These are phyloP conservation scores for Gracilaria domingensis DNA, from an alignment of 23 red algal genomes.

Conservation along the genomic window DNA sequence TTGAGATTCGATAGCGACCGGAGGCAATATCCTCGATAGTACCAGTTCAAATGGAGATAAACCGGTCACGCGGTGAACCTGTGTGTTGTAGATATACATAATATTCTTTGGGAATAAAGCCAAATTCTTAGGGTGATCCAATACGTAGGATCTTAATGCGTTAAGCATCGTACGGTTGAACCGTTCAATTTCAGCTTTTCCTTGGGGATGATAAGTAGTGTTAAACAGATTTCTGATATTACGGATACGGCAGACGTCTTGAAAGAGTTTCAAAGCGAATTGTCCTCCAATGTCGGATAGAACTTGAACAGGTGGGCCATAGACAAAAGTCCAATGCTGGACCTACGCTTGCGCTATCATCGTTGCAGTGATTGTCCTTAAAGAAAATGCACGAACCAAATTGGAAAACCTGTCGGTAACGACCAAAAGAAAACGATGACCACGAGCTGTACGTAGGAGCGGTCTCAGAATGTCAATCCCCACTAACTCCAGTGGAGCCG, in stretches of 20 bases:
- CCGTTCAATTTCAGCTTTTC: constrained; percentile 23
- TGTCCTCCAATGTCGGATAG: constrained; percentile 24
- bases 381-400: not conserved
- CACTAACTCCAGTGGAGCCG: not conserved
- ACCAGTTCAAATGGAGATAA: too few relatives aligned
- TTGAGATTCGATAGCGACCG: too few relatives aligned
- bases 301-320: not conserved
- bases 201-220: constrained; percentile 28
- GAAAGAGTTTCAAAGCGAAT: constrained; percentile 12
- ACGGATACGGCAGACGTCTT: constrained; percentile 15
- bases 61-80: too few relatives aligned
- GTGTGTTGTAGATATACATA: too few relatives aligned
- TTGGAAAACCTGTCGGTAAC: constrained; percentile 46
- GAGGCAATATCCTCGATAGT: too few relatives aligned
- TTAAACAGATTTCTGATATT: constrained; percentile 33
- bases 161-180: too few relatives aligned
- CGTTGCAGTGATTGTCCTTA: not conserved
- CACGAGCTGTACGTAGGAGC: not conserved
- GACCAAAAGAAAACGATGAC: not conserved
- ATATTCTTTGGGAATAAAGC: not conserved
- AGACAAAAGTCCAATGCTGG: not conserved
- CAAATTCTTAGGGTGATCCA: not conserved
- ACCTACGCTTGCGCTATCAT: not conserved
- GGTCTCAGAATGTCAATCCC: constrained; percentile 39
- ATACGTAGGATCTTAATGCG: too few relatives aligned